Base-by-base conservation (phyloP, 2,329 filamentous ascomycete species). In the Tothia fuscella region DNA sequence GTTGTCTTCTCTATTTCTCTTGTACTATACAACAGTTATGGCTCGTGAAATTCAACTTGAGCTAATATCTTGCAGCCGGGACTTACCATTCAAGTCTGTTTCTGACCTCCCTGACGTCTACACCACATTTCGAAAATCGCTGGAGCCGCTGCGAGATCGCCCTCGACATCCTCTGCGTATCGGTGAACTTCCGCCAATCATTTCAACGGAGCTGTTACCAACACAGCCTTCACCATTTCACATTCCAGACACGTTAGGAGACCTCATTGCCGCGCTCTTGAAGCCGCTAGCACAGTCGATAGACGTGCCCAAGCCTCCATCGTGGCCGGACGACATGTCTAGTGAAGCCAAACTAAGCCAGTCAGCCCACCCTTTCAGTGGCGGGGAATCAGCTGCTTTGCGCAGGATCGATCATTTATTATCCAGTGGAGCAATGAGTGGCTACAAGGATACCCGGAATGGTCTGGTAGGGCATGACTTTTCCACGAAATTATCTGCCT, bases 401-500 rank as follows among this genome's bases (percentile, higher is more conserved):
- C 56, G 73, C 2, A 73, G 82, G 1, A 57, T 88, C 2, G 52
- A 61, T 3, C 66, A 81, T 48, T 64, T 86, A 3, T 65, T 86
- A 38, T 65, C 64, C 6, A 72, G 69, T 1, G 78, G 78, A 1
- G 63, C 69, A 5, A 74, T 81, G 59, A 71, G 66, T 1, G 59
- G 61, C 1, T 89, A 88, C 57, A 80, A 83, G 52, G 67, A 74
- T 14, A 82, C 79, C 0, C 71, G 82, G 2, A 86, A 88, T 45
- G 80, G 79, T 0, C 66, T 87, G 1, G 56, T 87, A 0, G 82
- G 82, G 1, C 54, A 66, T 1, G 78, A 85, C 48, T 86, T 79
- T 53, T 82, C 78, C 51, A 86, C 82, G 3, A 88, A 87, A 46
- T 63, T 89, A 0, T 85, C 82, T 0, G 78, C 75, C 0, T 89